Conservation (phyloP, 139 green algal species). For the Pseudopediastrum boryanum region DNA sequence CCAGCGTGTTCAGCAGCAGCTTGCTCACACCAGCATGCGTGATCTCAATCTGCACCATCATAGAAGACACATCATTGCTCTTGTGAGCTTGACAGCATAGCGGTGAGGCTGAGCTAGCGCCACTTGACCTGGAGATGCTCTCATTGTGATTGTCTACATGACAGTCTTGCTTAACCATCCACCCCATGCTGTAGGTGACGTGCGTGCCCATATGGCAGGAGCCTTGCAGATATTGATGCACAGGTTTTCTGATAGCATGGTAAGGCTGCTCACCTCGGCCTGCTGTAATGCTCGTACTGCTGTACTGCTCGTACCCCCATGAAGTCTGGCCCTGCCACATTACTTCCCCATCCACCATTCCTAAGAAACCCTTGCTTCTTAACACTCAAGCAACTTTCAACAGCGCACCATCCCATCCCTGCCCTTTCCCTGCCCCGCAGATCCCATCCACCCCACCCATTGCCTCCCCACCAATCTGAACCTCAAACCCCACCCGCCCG, state of each 20-base stretch:
- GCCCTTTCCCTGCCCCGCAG: not conserved
- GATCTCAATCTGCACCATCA: slow-evolving; percentile 42
- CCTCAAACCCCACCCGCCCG: not conserved
- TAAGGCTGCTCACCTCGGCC: too few species aligned
- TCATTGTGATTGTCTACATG: not conserved
- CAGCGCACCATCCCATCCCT: slow-evolving; percentile 1
- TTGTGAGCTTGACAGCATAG: too few species aligned
- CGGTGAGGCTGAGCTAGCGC: not conserved
- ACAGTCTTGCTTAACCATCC: not conserved
- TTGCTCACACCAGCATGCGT: slow-evolving; percentile 42
- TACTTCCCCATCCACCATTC: too few species aligned
- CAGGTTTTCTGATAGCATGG: too few species aligned
- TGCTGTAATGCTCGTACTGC: too few species aligned
- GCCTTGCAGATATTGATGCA: too few species aligned
- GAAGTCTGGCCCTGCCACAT: too few species aligned
- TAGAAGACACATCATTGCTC: not conserved
- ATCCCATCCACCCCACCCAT: too few species aligned
- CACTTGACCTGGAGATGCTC: not conserved
- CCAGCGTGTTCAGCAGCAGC: slow-evolving; percentile 44
- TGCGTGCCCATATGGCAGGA: not conserved
- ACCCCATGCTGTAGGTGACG: not conserved
- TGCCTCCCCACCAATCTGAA: not conserved
- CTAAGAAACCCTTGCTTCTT: too few species aligned
- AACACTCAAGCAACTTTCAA: not conserved
- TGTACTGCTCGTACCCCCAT: too few species aligned